These are phyloP conservation scores for Delphinella strobiligena DNA, from an alignment of 2,329 filamentous ascomycete genomes.

Conservation along the genomic window DNA sequence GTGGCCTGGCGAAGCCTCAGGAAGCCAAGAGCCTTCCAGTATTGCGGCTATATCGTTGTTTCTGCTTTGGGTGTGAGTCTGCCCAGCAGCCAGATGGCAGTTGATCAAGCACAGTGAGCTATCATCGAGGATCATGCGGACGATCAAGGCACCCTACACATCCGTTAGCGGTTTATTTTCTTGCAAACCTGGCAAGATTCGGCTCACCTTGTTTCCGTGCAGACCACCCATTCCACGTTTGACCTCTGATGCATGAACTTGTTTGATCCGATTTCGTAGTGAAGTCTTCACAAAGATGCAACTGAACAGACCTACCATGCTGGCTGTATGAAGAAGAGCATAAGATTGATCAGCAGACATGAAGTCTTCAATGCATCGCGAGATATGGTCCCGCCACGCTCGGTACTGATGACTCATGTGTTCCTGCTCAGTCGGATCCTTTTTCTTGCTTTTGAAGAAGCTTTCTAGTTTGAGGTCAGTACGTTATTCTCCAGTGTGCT, in stretches of 20 bases:
- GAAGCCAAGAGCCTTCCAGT: slow-evolving; percentile 66
- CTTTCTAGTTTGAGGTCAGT: slow-evolving; percentile 43
- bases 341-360: slow-evolving; percentile 70
- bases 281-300: slow-evolving; percentile 86
- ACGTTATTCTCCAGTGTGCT: background rate
- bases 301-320: slow-evolving; percentile 87
- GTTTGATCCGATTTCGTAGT: slow-evolving; percentile 62
- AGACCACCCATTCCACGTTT: slow-evolving; percentile 93
- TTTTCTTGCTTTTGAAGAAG: slow-evolving; percentile 71
- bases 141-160: slow-evolving; percentile 63
- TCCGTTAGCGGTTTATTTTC: background rate
- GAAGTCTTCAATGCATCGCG: slow-evolving; percentile 68
- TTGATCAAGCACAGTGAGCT: slow-evolving; percentile 94
- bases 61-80: slow-evolving; percentile 76
- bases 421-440: slow-evolving; percentile 74
- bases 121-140: slow-evolving; percentile 90
- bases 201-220: slow-evolving; percentile 73
- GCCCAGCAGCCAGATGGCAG: slow-evolving; percentile 90
- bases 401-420: slow-evolving; percentile 95
- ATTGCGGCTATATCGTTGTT: slow-evolving; percentile 90
- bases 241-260: slow-evolving; percentile 69
- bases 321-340: slow-evolving; percentile 74
- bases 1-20: slow-evolving; percentile 46
- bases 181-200: background rate
- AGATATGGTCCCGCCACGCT: slow-evolving; percentile 86